Base-by-base conservation (phyloP, 257 asterid genomes). In the Eucommia ulmoides region DNA sequence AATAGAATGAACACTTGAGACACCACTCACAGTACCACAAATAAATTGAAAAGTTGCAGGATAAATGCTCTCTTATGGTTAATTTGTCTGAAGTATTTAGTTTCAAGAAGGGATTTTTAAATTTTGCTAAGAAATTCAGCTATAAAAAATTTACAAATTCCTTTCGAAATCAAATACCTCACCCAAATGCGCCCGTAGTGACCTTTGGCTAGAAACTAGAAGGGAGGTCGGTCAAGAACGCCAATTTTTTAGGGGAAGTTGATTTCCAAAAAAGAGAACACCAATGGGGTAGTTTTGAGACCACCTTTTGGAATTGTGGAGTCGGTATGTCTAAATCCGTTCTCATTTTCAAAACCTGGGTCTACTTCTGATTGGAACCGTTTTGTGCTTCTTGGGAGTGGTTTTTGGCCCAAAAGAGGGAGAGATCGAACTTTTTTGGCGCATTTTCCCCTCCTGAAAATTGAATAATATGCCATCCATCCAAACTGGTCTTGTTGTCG, bases 251-350 rank as follows among this genome's bases (percentile, higher is more conserved):
- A 24, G 97, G 95, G 56, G 88, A 72, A 0, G 95, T 75, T 8
- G 95, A 88, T 69, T 88, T 88, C 33, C 97, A 95, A 2, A 82
- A 84, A 49, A 70, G 79, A 50, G 96, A 78, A 61, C 94, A 88
- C 97, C 97, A 84, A 5, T 58, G 20, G 17, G 97, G 97, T 52
- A 84, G 91, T 69, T 78, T 88, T 60, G 21, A 20, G 24, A 88
- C 76, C 25, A 84, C 67, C 15, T 20, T 62, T 35, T 55, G 51
- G 10, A 64, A 35, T 6, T 60, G 78, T n/a, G 83, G 88, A 10
- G 94, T 88, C 55, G 62, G 45, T 59, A 65, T 72, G 70, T 74
- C 79, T 1, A 80, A 70, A 38, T 88, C 96, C 18, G 97, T 82
- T 62, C 97, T 68, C 49, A 88, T 74, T 56, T 68, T 81, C 18